Evolutionary conservation across 148 eudicot species (phyloP), one percentile per base, ranked within the genome.

Genomic region (Cornus controversa): DNA sequence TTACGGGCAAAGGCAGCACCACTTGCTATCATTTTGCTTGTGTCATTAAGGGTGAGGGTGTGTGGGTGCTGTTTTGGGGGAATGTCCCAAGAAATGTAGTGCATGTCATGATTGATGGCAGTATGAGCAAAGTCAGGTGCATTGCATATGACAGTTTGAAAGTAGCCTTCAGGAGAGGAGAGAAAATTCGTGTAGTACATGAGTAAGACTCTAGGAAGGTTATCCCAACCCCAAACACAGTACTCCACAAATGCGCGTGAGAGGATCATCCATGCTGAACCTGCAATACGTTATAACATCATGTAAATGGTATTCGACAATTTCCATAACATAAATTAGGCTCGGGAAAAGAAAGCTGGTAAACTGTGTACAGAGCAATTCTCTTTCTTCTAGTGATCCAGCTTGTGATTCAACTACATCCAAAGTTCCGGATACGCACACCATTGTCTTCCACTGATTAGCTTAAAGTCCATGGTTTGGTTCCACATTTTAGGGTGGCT

Each of bases 181-280:
- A 92, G 80, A 68, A 96, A 93, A 78, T 96, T 96, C 37, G 99
- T 40, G 84, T 96, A 91, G 86, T 96, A 96, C 99, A 96, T 93
- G 24, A 96, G 95, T 20, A 93, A 68, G 53, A 90, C 87, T 82
- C 99, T 85, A 0, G 99, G 99, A 73, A 96, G 91, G 77, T 96
- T 96, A 58, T 96, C 99, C 97, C 97, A 96, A 26, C 99, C 99
- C 95, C 91, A 88, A 67, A 93, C 84, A 2, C 84, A 73, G 82
- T 96, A 92, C 72, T 96, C 99, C 18, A 96, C 92, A 34, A 96
- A 96, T 13, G 92, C 77, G 18, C 93, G 98, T 2, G 99, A 90
- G 26, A 96, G 89, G 76, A 90, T 80, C 92, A 86, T 92, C 99
- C 99, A 96, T 25, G 99, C 99, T 5, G 99, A 96, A 68, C 99